Evolutionary conservation across 2,329 filamentous ascomycete species (phyloP), one percentile per base, ranked within the genome.

Genomic region (Aureobasidium sp.): DNA sequence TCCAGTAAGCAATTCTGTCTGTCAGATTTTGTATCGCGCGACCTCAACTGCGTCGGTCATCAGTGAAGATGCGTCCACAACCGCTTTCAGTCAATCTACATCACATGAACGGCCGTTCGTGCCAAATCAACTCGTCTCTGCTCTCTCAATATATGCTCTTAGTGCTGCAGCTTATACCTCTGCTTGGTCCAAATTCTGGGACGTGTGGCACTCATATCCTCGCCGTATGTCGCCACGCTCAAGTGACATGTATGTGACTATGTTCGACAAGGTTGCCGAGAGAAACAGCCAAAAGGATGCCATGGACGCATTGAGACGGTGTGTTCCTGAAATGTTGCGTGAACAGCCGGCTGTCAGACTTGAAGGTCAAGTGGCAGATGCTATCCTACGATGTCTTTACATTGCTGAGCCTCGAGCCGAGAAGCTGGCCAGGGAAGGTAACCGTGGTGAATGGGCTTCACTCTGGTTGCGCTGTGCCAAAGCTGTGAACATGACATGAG

Each of bases 131-230:
- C 66, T 81, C 30, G 68, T 80, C 17, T 32, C 44, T 25, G 35
- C 38, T 40, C 40, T 50, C 12, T 30, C 38, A 21, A 45, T 40
- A 8, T 39, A 42, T 50, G 25, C 40, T 55, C 42, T 57, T 30
- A 17, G 22, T n/a, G 10, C 42, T 22, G 35, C 27, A 6, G 52
- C 55, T 22, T 16, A 45, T 12, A 16, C 25, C 7, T 39, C 41
- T 25, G 11, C 34, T 19, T 84, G 80, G 74, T 64, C 74, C 14
- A 69, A 71, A 5, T 80, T 86, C 61, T 85, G 80, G 81, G 72
- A 79, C 17, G 62, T 74, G 8, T 87, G 84, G 74, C 74, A 75
- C 52, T 71, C 75, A 53, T 74, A 79, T 3, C 68, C 81, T 12
- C 71, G 76, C 35, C 74, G 76, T 59, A 67, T 73, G 34, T 62